Conservation (phyloP, 306 rosid species). For the Casuarina glauca region DNA sequence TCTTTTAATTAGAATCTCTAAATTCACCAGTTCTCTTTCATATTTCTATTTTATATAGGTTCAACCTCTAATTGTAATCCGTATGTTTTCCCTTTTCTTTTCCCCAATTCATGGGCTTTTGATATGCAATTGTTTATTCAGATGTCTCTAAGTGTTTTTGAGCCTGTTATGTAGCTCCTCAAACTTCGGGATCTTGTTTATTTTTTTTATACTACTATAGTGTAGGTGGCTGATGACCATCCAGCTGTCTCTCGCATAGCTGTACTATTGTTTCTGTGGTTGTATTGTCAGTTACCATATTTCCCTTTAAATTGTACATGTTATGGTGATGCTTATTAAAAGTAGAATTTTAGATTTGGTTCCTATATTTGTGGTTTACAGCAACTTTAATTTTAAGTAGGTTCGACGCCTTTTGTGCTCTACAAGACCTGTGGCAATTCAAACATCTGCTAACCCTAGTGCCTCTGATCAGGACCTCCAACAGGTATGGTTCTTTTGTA, state of each 20-base stretch:
- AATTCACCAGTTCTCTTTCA: too few species aligned
- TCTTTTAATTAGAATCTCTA: too few species aligned
- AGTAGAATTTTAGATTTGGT: not conserved
- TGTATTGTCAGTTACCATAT: not conserved
- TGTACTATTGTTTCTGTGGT: not conserved
- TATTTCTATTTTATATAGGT: too few species aligned
- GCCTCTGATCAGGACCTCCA: constrained; percentile 96
- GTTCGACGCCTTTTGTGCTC: constrained; percentile 95
- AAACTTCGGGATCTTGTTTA: not conserved
- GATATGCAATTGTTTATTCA: not conserved
- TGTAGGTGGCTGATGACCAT: not conserved
- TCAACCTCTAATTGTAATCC: too few species aligned
- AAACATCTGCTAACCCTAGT: constrained; percentile 83
- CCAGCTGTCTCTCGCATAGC: not conserved
- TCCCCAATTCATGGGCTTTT: not conserved
- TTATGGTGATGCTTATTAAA: not conserved
- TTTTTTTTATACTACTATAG: not conserved
- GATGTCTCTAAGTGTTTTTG: constrained; percentile 1
- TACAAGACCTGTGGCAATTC: constrained; percentile 94
- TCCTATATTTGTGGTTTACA: constrained; percentile 11
- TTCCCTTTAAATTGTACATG: not conserved
- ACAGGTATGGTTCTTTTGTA: constrained; percentile 58
- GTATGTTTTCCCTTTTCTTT: not conserved
- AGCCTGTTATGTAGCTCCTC: constrained; percentile 2
- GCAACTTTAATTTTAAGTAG: constrained; percentile 44